Evolutionary conservation across 1,284 basidiomycete species (phyloP), one percentile per base, ranked within the genome.

Genomic region (Leccinum subrobustum): DNA sequence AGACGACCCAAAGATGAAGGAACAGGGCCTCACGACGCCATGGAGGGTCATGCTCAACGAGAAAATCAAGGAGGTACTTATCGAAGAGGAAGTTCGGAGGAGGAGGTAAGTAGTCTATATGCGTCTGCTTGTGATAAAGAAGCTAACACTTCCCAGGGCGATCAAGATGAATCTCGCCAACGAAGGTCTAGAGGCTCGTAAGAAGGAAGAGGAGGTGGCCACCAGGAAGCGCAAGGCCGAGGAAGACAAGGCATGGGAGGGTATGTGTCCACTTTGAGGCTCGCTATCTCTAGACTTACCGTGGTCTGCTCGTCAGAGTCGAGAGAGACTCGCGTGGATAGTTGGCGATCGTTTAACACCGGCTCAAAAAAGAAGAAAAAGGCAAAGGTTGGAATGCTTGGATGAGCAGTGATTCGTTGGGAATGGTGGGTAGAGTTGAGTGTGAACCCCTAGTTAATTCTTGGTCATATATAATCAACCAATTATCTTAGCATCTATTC

Each of bases 131-230:
- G 59, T 23, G 55, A 60, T 33, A 16, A 57, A 52, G 53, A 11
- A 56, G 20, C 58, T 59, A 8, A 56, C 33, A 37, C 42, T 9
- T 4, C 31, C n/a, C 62, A 92, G 91, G 69, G 90, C 91, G 2
- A 76, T 92, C 65, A 93, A 93, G 77, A 87, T 92, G 86, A 92
- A 92, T 69, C 75, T 93, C 54, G 91, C 91, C 3, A 93, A 93
- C 67, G 91, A 93, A 74, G 91, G 91, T 12, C 76, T 92, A 3
- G 91, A 93, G 70, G 91, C 91, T 8, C 81, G 85, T 66, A 91
- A 88, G 79, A 93, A 93, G 73, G 91, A 93, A 60, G 91, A 91
- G 59, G 91, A 93, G 66, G 79, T 88, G n/a, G 74, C 78, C 18
- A 66, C 83, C 16, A 87, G 75, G 78, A 93, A 93, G 74, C 82